Percentiles rank a stretch among this genome's conserved stretches.
Conservation (phyloP, 352 stramenopile genomes). For the Globisporangium barbulae region DNA sequence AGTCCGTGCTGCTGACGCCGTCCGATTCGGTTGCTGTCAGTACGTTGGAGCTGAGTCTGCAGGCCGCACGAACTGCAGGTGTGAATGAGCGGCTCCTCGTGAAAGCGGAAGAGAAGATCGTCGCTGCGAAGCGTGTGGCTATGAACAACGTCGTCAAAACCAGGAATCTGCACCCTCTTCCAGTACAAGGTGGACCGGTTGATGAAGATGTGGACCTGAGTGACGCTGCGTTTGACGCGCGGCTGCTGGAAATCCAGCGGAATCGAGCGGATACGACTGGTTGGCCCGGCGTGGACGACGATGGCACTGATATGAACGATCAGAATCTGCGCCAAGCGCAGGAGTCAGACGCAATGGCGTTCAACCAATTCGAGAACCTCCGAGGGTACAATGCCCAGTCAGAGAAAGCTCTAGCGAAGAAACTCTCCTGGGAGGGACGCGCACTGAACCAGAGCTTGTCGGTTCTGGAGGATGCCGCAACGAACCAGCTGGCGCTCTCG, state of each 20-base stretch:
- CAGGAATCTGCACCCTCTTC: constrained; percentile 1
- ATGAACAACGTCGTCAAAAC: constrained; percentile 19
- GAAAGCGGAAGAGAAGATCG: constrained; percentile 62
- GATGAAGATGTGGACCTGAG: constrained; percentile 14
- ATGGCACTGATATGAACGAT: constrained; percentile 18
- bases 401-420: constrained; percentile 39
- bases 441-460: constrained; percentile 61
- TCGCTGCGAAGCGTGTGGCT: constrained; percentile 23
- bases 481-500: constrained; percentile 59
- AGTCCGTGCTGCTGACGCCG: constrained; percentile 40
- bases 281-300: constrained; percentile 23
- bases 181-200: not conserved
- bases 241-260: constrained; percentile 15
- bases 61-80: constrained; percentile 51
- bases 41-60: constrained; percentile 54
- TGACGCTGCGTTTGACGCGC: constrained; percentile 13
- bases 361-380: constrained; percentile 70
- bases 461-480: constrained; percentile 40
- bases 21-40: constrained; percentile 40
- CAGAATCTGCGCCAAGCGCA: constrained; percentile 11
- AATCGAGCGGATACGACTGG: constrained; percentile 31
- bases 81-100: constrained; percentile 56
- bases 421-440: constrained; percentile 62
- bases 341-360: constrained; percentile 51
- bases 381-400: constrained; percentile 52